Evolutionary conservation across 2,329 filamentous ascomycete genomes (phyloP), one percentile per base, ranked within the genome.

Genomic region (Talaromyces sp.): DNA sequence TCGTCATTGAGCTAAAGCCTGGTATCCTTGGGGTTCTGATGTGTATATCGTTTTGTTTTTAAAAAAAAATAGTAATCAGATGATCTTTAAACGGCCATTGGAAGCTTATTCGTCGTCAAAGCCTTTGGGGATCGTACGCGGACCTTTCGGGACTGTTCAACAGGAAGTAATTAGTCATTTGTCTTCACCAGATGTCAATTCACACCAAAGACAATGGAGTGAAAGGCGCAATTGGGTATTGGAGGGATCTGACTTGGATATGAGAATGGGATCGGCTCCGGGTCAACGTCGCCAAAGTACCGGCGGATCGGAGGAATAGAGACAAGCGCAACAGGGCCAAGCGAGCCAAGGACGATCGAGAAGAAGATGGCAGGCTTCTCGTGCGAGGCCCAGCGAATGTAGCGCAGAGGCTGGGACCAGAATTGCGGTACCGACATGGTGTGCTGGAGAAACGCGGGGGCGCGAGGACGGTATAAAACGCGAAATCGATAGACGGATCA

Each of bases 281-380:
- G 84, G 69, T 87, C 84, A 68, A 87, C 79, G 74, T 96, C 92
- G 69, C 93, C 93, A 61, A 96, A 77, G 65, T 80, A 82, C 65
- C 81, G 79, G 75, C 93, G 82, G 68, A 96, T 81, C 55, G 91
- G 89, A 51, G 93, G 92, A 1, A 91, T 88, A 61, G 84, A 81
- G 63, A 89, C 75, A 65, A 96, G 80, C 62, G 85, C 79, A 61
- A 90, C 76, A 39, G 93, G 95, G 11, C 92, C 92, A 60, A 86
- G 71, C 66, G 78, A 80, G 68, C 91, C 93, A 67, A 98, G 80
- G 62, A 91, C 73, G 71, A 91, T 80, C 70, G 91, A 92, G 85
- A 87, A 98, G 84, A 97, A 96, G 80, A 92, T 89, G 63, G 92
- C 92, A 57, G 95, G 95, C 76, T 90, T 90, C 78, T 95, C 89